These are phyloP conservation scores for Cyclostephanos tholiformis DNA, from an alignment of 108 stramenopile species.

Conservation along the genomic window DNA sequence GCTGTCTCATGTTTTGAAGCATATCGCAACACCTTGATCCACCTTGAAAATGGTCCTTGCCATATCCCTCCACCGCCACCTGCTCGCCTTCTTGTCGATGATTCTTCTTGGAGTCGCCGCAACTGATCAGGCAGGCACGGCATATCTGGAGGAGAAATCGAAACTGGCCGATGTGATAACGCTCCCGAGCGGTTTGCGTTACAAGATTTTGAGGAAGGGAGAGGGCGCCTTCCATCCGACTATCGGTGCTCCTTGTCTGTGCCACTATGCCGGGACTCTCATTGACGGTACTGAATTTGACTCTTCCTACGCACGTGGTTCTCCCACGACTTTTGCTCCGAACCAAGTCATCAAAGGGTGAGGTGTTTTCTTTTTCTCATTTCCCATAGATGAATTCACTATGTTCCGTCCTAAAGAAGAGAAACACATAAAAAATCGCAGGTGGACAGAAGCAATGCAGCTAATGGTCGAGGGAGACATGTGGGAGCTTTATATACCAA, in stretches of 20 bases:
- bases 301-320: conserved; percentile 82
- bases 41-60: neutral
- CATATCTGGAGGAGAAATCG: conserved; percentile 79
- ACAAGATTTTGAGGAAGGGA: conserved; percentile 82
- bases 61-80: conserved; percentile 9
- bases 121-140: conserved; percentile 73
- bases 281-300: conserved; percentile 91
- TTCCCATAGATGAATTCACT: neutral
- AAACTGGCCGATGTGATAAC: conserved; percentile 70
- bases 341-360: conserved; percentile 90
- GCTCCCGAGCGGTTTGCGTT: conserved; percentile 80
- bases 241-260: conserved; percentile 70
- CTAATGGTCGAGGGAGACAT: conserved; percentile 88
- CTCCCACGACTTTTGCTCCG: conserved; percentile 88
- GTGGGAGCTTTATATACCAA: conserved; percentile 85
- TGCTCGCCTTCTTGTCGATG: conserved; percentile 18
- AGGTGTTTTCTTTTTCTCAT: conserved; percentile 23
- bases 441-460: conserved; percentile 87
- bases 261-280: conserved; percentile 92
- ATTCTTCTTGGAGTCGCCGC: conserved; percentile 36
- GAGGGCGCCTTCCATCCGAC: conserved; percentile 65
- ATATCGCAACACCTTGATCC: too few relatives aligned
- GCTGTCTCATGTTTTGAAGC: too few relatives aligned
- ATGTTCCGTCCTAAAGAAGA: neutral
- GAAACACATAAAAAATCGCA: conserved; percentile 18